A percentile compares a stretch with the other conserved stretches of the same genome.
Conservation (phyloP, 768 basidiomycete genomes). For the Calocera viscosa region DNA sequence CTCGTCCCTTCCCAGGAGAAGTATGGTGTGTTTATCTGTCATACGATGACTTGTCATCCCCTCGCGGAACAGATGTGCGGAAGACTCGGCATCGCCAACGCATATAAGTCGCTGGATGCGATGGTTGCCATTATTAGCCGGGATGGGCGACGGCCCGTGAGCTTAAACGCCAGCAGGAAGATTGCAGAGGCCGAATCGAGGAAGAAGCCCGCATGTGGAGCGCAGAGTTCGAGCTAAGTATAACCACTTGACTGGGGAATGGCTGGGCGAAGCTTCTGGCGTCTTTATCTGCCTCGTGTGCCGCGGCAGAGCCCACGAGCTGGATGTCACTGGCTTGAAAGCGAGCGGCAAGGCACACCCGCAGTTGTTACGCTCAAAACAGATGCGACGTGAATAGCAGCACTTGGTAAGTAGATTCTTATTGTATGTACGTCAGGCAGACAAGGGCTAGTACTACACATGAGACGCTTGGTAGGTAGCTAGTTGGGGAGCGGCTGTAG, state of each 20-base stretch:
- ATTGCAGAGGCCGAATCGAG: too few species aligned
- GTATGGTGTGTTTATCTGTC: background rate
- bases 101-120: too few species aligned
- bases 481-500: conserved; percentile 3
- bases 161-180: too few species aligned
- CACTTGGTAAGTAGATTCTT: conserved; percentile 4
- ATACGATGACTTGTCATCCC: background rate
- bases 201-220: too few species aligned
- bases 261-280: conserved; percentile 4
- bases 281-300: conserved; percentile 7
- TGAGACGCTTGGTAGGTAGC: conserved; percentile 5
- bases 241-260: background rate
- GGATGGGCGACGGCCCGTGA: too few species aligned
- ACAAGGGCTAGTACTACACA: conserved; percentile 4
- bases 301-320: background rate
- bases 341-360: background rate
- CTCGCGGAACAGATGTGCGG: too few species aligned
- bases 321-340: background rate
- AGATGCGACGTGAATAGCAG: background rate
- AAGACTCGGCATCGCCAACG: too few species aligned
- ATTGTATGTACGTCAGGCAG: conserved; percentile 3
- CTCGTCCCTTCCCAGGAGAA: background rate
- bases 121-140: too few species aligned
- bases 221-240: background rate
- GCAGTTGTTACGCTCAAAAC: background rate